These are phyloP conservation scores for Lunularia cruciata DNA, from an alignment of 225 moss, liverwort and hornwort genomes.

Conservation along the genomic window DNA sequence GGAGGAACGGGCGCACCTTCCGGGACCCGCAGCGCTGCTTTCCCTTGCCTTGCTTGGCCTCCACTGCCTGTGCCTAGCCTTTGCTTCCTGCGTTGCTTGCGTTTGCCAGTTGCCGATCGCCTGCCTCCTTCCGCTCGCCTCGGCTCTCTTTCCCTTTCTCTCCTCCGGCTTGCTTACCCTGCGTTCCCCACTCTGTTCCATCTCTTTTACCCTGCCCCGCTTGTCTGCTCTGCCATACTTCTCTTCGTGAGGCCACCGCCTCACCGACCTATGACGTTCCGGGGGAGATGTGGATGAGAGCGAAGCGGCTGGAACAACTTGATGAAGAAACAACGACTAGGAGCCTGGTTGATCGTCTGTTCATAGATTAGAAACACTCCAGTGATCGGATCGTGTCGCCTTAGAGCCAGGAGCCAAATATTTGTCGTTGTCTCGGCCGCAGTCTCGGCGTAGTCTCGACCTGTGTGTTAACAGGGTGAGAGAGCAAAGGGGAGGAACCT, in stretches of 20 bases:
- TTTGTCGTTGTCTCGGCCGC: slow-evolving; percentile 15
- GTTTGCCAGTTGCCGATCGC: too few species aligned
- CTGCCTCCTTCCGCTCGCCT: too few species aligned
- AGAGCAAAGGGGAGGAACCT: not conserved
- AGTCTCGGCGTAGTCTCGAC: not conserved
- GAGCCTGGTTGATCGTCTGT: not conserved
- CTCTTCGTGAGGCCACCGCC: slow-evolving; percentile 14
- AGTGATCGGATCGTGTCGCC: not conserved
- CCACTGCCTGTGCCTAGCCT: too few species aligned
- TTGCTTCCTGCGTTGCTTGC: too few species aligned
- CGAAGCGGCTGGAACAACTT: slow-evolving; percentile 23
- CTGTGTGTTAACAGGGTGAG: not conserved
- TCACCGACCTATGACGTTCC: slow-evolving; percentile 29
- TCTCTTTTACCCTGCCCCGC: not conserved
- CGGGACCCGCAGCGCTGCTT: too few species aligned
- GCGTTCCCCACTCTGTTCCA: too few species aligned
- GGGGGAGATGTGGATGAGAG: slow-evolving; percentile 37
- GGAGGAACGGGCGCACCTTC: too few species aligned
- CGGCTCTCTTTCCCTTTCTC: not conserved
- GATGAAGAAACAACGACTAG: slow-evolving; percentile 22
- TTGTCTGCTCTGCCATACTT: not conserved
- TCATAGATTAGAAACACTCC: slow-evolving; percentile 10
- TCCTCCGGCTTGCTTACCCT: not conserved
- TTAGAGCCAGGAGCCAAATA: not conserved
- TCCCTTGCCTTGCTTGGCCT: too few species aligned